Evolutionary conservation across 345 rosid species (phyloP).

Genomic region (Brassica nigra): DNA sequence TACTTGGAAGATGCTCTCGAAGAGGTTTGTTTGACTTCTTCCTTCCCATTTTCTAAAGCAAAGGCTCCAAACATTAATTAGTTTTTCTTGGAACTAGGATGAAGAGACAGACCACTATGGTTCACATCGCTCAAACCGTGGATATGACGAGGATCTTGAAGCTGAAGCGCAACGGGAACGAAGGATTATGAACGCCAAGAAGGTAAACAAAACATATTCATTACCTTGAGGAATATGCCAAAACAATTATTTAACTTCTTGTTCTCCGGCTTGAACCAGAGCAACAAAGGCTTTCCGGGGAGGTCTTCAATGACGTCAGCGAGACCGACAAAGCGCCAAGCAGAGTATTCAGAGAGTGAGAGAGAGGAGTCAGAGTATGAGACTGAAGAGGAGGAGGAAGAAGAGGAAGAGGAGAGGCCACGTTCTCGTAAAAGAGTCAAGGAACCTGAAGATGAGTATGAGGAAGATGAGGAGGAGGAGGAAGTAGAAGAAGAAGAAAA

Average conservation of each 20-base stretch:
- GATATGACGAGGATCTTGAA: conserved; percentile 90
- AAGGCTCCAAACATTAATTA: neutral
- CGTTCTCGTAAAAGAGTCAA: conserved; percentile 58
- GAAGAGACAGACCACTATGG: conserved; percentile 85
- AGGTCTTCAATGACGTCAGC: conserved; percentile 53
- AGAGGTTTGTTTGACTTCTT: conserved; percentile 60
- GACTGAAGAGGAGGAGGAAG: conserved; percentile 89
- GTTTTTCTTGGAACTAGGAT: conserved; percentile 54
- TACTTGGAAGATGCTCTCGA: conserved; percentile 96
- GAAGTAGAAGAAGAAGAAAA: conserved; percentile 52
- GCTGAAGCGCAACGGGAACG: conserved; percentile 88
- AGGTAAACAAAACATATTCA: conserved; percentile 49
- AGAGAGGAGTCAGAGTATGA: conserved; percentile 96
- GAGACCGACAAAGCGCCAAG: conserved; percentile 72
- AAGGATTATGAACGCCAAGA: conserved; percentile 91
- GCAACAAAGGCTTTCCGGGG: conserved; percentile 62
- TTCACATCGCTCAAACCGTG: conserved; percentile 70
- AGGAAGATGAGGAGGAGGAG: conserved; percentile 80
- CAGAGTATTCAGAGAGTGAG: conserved; percentile 84
- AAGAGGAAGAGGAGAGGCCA: conserved; percentile 65
- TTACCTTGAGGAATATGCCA: neutral
- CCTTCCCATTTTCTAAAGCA: conserved; percentile 19
- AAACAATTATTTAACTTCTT: neutral
- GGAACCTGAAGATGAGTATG: conserved; percentile 78
- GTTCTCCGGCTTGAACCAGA: conserved; percentile 46